These are phyloP conservation scores for Phialophora tarda DNA, from an alignment of 2,329 filamentous ascomycete genomes.

Conservation along the genomic window DNA sequence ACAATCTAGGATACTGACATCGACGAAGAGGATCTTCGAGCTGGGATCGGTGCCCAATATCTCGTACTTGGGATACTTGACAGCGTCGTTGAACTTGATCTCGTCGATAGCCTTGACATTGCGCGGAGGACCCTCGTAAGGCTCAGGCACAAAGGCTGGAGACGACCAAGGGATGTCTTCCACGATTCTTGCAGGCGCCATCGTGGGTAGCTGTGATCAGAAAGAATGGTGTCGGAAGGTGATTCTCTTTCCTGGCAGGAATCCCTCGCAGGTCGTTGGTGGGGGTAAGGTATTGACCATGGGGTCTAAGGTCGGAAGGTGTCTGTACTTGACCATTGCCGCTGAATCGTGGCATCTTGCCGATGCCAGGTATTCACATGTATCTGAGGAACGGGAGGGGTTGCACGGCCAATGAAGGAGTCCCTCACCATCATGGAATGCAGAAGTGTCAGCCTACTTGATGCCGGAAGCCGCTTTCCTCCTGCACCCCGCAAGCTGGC, in stretches of 20 bases:
- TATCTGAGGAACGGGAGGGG: conserved; percentile 9
- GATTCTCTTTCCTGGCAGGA: conserved; percentile 1
- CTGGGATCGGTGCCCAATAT: conserved; percentile 46
- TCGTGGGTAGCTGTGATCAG: conserved; percentile 5
- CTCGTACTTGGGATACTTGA: conserved; percentile 46
- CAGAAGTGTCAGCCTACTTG: neutral
- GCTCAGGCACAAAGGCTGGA: conserved; percentile 18
- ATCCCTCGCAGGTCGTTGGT: neutral
- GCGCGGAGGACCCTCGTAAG: conserved; percentile 40
- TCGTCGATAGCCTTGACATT: conserved; percentile 41
- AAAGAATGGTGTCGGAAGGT: neutral
- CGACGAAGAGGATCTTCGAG: conserved; percentile 46
- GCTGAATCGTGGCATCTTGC: neutral
- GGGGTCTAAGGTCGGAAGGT: neutral
- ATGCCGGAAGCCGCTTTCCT: conserved; percentile 13
- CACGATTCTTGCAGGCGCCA: conserved; percentile 27
- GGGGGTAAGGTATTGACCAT: neutral
- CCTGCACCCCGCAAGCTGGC: conserved; percentile 19
- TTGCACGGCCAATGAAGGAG: neutral
- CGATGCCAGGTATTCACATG: conserved; percentile 8
- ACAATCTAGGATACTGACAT: conserved; percentile 51
- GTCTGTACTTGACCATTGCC: conserved; percentile 9
- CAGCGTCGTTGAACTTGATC: conserved; percentile 43
- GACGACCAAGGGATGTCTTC: conserved; percentile 30
- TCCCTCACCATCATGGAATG: neutral